Base-by-base conservation (phyloP, 1,139 yeast genomes). In the Kurtzmaniella quercitrusa region DNA sequence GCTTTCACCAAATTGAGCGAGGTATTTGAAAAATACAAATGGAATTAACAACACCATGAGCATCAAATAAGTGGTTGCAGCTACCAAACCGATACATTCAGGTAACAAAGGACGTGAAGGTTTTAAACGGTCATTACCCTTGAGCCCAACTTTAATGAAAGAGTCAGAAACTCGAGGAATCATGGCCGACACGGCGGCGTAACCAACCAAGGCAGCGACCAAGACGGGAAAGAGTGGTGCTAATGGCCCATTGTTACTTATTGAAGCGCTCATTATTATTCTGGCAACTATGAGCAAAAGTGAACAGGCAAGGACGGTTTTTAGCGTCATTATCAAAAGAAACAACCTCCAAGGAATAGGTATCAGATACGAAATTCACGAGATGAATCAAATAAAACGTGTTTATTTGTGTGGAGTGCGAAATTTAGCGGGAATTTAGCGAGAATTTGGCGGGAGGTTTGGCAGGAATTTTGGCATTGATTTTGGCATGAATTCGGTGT, bases 11-110 rank as follows among this genome's bases (percentile, higher is more conserved):
- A 70, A 69, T 2, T 81, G 74, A 33, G 84, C 87, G 52, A 88
- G 68, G 59, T 84, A 87, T 58, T 85, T 84, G 72, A 82, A 83
- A 59, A 93, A 93, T 56, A 91, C 71, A 60, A 91, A 88, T 14
- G 98, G 98, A 42, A 93, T 87, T 60, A 88, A 83, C 48, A 85
- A 74, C 56, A 88, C 78, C 89, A 93, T 84, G 39, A 85, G 64
- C 52, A 89, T 80, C 48, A 93, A 63, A 57, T 89, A 91, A 0
- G 91, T 82, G 2, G 86, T 73, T 0, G 96, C 95, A 6, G 89
- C 78, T 0, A 91, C 85, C 1, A 88, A 83, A 2, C 99, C 99
- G 74, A 91, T 84, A 0, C 95, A 78, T 62, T 93, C 99, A 1
- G 98, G 94, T 12, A 91, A 45, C 5, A 81, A 71, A 0, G 95